Base-by-base conservation (phyloP, 805 yeast genomes). In the Metschnikowia bowlesiae region DNA sequence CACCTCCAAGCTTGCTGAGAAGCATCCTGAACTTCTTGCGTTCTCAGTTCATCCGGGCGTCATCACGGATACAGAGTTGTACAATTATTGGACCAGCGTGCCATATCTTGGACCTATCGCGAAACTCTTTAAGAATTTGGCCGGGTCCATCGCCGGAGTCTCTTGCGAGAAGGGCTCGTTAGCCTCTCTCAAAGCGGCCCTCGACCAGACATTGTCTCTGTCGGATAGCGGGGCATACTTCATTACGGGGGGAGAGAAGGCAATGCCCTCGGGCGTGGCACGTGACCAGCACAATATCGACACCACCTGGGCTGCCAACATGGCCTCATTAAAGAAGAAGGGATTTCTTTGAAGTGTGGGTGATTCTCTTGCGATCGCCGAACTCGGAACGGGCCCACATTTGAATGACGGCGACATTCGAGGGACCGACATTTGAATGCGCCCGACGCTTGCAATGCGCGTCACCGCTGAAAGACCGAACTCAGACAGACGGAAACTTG, bases 1-100 rank as follows among this genome's bases (percentile, higher is more conserved):
- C 43, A 60, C 64, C 48, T 63, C 57, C 43, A 56, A 60, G 42
- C 56, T 71, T 13, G 68, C 67, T 13, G 46, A 53, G 30, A 52
- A 56, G 28, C 52, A 65, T 49, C 73, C 73, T 4, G 56, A 64
- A n/a, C 65, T 71, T 9, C 53, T 69, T 30, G 57, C 62, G 6
- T 50, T 68, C n/a, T 53, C 76, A 0, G 66, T 69, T 1, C 77
- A 73, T 46, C 76, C 77, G 1, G 77, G 77, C 0, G 56, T 70
- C 4, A 60, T 72, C 44, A 50, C 68, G 14, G 66, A 61, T 6
- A 70, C 76, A 2, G 67, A 56, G 31, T 61, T 72, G 28, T 71
- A 66, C 54, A 60, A 61, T 46, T 53, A 62, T 50, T 65, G 68
- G 69, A 62, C 56, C 41, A 55, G 49, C 16, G 39, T 64, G 44